Evolutionary conservation across 1,139 yeast species (phyloP).

Genomic region (Geotrichum reessii): DNA sequence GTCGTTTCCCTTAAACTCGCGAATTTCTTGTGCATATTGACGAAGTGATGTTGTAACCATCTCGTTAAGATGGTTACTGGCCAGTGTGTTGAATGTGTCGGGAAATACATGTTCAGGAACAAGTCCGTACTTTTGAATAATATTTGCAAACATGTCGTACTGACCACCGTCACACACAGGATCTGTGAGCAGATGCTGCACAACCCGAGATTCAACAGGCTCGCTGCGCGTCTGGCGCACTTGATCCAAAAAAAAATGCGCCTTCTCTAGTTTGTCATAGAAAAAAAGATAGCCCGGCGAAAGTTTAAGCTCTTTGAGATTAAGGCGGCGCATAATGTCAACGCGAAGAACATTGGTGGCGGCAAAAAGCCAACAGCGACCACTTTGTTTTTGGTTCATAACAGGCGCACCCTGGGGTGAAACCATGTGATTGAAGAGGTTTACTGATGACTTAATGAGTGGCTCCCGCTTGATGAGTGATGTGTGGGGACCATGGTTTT

Average conservation of each 20-base stretch:
- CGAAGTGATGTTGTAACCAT: conserved; percentile 62
- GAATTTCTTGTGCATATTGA: conserved; percentile 64
- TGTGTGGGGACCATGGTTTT: conserved; percentile 33
- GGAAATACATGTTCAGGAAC: conserved; percentile 70
- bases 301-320: conserved; percentile 62
- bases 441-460: conserved; percentile 37
- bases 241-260: conserved; percentile 71
- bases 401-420: conserved; percentile 62
- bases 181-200: conserved; percentile 53
- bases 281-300: conserved; percentile 70
- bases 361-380: conserved; percentile 86
- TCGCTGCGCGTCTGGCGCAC: conserved; percentile 54
- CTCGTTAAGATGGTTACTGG: conserved; percentile 53
- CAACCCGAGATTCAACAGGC: conserved; percentile 60
- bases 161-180: conserved; percentile 84
- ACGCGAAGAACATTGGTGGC: conserved; percentile 65
- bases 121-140: conserved; percentile 70
- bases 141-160: conserved; percentile 72
- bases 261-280: conserved; percentile 69
- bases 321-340: conserved; percentile 54
- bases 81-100: conserved; percentile 61
- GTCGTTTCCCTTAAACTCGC: conserved; percentile 41
- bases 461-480: conserved; percentile 41
- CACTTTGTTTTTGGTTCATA: conserved; percentile 69
- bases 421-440: conserved; percentile 55